Conservation (phyloP, 768 basidiomycete genomes). For the Daedaleopsis nitida region DNA sequence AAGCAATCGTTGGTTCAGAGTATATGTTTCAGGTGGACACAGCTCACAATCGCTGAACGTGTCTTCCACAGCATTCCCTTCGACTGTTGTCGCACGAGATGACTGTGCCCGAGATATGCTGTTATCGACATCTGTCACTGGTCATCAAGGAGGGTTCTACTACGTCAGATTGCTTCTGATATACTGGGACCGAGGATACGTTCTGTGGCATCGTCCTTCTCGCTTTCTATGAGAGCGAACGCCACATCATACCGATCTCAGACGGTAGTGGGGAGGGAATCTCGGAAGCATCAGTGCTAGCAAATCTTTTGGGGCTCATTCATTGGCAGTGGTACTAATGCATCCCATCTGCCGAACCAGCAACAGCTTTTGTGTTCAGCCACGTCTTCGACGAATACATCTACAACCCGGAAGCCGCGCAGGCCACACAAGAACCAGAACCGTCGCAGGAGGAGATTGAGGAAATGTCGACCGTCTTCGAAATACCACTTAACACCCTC, state of each 20-base stretch:
- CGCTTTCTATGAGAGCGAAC: not conserved
- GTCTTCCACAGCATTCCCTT: too few species aligned
- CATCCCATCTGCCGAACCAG: slow-evolving; percentile 29
- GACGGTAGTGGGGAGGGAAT: not conserved
- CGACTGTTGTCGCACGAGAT: too few species aligned
- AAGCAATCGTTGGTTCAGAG: too few species aligned
- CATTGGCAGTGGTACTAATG: not conserved
- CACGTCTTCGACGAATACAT: slow-evolving; percentile 80
- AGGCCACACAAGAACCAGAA: slow-evolving; percentile 16
- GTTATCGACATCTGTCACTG: not conserved
- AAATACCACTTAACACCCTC: slow-evolving; percentile 80
- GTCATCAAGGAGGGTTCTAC: not conserved
- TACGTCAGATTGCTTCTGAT: not conserved
- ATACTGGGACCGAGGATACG: not conserved
- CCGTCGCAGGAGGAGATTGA: slow-evolving; percentile 26
- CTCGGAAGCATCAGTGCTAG: not conserved
- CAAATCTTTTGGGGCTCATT: not conserved
- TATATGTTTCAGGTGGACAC: too few species aligned
- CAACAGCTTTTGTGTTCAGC: slow-evolving; percentile 78
- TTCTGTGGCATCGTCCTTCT: not conserved
- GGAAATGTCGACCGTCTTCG: slow-evolving; percentile 52
- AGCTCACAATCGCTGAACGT: too few species aligned
- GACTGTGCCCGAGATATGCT: not conserved
- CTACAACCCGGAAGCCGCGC: slow-evolving; percentile 50
- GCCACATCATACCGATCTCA: too few species aligned